Conservation (phyloP, 306 rosid genomes). For the Biancaea sappan region DNA sequence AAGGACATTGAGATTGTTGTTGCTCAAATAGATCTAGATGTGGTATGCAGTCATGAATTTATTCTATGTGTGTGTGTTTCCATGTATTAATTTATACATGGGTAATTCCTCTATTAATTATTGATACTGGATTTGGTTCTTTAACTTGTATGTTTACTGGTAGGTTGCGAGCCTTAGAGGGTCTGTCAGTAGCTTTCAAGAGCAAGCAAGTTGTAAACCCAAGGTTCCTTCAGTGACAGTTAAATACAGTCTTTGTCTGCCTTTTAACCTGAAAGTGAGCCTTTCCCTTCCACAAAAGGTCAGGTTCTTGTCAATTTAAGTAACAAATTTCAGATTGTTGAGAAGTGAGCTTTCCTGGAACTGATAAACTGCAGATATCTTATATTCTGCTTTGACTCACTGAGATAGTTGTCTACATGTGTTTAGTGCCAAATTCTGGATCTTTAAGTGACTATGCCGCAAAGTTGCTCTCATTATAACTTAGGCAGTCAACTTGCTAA, state of each 20-base stretch:
- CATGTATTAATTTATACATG: conserved; percentile 4
- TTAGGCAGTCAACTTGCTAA: conserved; percentile 30
- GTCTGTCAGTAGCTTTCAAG: conserved; percentile 94
- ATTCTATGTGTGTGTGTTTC: conserved; percentile 16
- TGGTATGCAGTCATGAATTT: conserved; percentile 54
- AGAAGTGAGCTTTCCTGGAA: conserved; percentile 16
- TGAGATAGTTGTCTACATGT: neutral
- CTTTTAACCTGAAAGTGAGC: conserved; percentile 65
- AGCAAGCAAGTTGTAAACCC: conserved; percentile 93
- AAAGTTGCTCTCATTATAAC: conserved; percentile 6
- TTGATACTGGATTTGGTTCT: conserved; percentile 27
- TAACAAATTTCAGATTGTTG: conserved; percentile 28
- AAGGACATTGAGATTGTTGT: conserved; percentile 84
- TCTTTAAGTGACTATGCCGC: neutral
- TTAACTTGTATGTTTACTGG: conserved; percentile 29
- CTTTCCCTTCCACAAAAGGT: conserved; percentile 88
- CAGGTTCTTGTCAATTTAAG: conserved; percentile 35
- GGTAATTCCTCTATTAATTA: conserved; percentile 6
- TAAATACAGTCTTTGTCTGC: conserved; percentile 64
- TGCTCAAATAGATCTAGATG: conserved; percentile 91
- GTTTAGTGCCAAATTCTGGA: conserved; percentile 1
- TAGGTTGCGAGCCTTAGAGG: conserved; percentile 98
- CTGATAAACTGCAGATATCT: conserved; percentile 8
- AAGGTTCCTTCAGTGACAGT: conserved; percentile 76
- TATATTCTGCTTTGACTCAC: conserved; percentile 18